Evolutionary conservation across 1,284 basidiomycete genomes (phyloP).

Genomic region (Amylostereum chailletii): DNA sequence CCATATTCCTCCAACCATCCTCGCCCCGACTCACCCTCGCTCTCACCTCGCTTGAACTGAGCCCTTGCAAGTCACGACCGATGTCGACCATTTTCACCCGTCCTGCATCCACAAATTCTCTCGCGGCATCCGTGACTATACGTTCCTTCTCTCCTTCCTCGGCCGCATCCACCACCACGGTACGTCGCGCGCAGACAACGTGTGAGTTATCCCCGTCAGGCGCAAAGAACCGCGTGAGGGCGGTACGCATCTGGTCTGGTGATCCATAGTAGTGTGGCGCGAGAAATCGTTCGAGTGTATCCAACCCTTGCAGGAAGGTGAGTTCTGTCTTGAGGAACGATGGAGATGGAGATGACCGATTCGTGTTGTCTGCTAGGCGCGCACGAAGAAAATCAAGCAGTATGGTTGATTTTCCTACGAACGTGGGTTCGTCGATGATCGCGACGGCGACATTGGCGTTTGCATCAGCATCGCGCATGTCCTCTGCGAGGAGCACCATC

Average conservation of each 20-base stretch:
- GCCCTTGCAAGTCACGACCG: conserved; percentile 41
- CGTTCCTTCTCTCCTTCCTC: conserved; percentile 22
- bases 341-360: conserved; percentile 8
- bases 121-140: conserved; percentile 25
- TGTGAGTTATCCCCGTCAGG: conserved; percentile 50
- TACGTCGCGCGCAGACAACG: conserved; percentile 66
- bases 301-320: conserved; percentile 74
- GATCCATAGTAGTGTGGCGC: conserved; percentile 72
- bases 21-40: conserved; percentile 30
- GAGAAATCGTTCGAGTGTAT: conserved; percentile 85
- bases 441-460: conserved; percentile 65
- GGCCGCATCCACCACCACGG: conserved; percentile 11
- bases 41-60: conserved; percentile 74
- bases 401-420: conserved; percentile 73
- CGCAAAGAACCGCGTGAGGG: conserved; percentile 58
- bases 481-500: conserved; percentile 62
- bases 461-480: conserved; percentile 25
- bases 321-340: conserved; percentile 30
- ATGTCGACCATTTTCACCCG: conserved; percentile 56
- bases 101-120: conserved; percentile 42
- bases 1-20: conserved; percentile 29
- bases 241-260: conserved; percentile 40
- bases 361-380: conserved; percentile 19
- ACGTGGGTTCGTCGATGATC: conserved; percentile 82
- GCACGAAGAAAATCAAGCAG: conserved; percentile 44